Base-by-base conservation (phyloP, 768 basidiomycete genomes). In the Vishniacozyma victoriae region DNA sequence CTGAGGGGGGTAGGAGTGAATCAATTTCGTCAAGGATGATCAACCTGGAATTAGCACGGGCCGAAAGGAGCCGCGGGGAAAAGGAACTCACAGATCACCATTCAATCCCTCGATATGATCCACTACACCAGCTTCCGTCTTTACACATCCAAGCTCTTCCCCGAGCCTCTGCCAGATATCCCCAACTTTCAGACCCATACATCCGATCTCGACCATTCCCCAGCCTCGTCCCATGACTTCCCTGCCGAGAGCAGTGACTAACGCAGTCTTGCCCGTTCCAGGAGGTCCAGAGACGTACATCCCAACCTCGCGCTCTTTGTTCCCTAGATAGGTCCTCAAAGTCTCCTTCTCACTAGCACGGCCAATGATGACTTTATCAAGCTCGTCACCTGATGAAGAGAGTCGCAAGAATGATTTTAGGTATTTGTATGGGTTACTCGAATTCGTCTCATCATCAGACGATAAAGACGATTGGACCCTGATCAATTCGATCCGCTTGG, bases 211-310 rank as follows among this genome's bases (percentile, higher is more conserved):
- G 24, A 67, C 59, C 15, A 66, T 57, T 7, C 45, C 48, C 67
- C 69, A 69, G 1, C 58, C 59, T 23, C 57, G 49, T 5, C 23
- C 31, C 1, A 20, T 22, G 43, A 60, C 27, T 24, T 62, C 58
- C 12, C 60, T 33, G 3, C 64, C 67, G 15, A 73, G 36, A 11
- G 61, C 59, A 31, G 64, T 64, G 15, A 72, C 62, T 23, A 66
- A 41, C 20, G 71, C 72, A 12, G 72, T 73, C 60, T 73, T 99
- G 7, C 95, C 93, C 2, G 88, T 89, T 1, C 92, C 93, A 3
- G 91, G 90, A 1, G 88, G 81, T 7, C 93, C 93, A 7, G 91
- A 92, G 44, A 96, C 83, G 70, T 92, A 96, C 49, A 67, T 51
- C 15, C 59, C 64, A 2, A 54, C 58, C 22, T 60, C 64, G 16